These are phyloP conservation scores for Parascedosporium putredinis DNA, from an alignment of 2,329 filamentous ascomycete species.

Conservation along the genomic window DNA sequence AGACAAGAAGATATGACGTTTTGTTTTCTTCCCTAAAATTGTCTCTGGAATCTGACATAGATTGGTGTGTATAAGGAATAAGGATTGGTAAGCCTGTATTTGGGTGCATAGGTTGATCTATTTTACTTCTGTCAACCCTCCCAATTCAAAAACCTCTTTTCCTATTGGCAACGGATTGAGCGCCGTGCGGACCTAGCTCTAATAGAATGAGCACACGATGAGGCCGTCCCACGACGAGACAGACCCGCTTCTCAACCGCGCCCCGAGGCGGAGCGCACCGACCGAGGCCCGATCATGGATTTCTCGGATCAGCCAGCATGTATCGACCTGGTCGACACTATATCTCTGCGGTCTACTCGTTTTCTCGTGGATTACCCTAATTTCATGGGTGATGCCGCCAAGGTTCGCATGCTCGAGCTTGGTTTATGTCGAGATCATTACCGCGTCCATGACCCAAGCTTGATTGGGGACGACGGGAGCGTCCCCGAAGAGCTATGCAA, in stretches of 20 bases:
- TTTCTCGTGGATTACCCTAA: slow-evolving; percentile 10
- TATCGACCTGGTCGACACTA: slow-evolving; percentile 8
- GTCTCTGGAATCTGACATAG: too few species aligned
- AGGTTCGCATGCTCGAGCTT: slow-evolving; percentile 11
- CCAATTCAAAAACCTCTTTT: too few species aligned
- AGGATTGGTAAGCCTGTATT: too few species aligned
- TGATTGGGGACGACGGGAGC: slow-evolving; percentile 7
- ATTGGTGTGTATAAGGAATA: too few species aligned
- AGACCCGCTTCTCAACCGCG: neutral
- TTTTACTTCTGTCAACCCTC: too few species aligned
- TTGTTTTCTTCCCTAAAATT: too few species aligned
- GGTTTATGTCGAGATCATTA: slow-evolving; percentile 11
- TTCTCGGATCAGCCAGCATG: neutral
- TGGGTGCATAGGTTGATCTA: too few species aligned
- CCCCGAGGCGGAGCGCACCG: neutral
- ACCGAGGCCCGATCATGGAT: neutral
- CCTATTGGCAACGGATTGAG: too few species aligned
- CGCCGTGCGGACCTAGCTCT: too few species aligned
- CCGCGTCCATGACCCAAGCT: neutral
- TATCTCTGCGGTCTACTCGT: slow-evolving; percentile 9
- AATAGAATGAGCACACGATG: too few species aligned
- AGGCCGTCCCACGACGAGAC: neutral
- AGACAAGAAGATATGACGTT: too few species aligned
- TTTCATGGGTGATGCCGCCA: slow-evolving; percentile 10
- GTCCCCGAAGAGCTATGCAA: slow-evolving; percentile 11